phyloP scores from a whole-genome alignment of 2,329 filamentous ascomycete genomes.

The Aspergillus chevalieri region DNA sequence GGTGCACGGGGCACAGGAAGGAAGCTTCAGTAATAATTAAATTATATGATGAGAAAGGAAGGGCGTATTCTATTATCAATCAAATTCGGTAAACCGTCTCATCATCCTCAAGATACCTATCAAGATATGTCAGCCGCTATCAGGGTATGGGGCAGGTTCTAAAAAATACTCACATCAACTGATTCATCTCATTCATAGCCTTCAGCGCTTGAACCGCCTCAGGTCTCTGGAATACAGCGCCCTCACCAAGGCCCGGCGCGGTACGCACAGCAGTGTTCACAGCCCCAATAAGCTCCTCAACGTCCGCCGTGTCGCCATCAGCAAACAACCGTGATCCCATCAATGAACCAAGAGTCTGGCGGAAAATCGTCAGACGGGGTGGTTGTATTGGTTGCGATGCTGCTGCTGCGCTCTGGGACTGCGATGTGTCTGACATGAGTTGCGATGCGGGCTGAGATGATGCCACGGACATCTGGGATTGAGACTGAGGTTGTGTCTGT shows the following conservation, averaged over 20 bases:
- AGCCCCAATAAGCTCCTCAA: slow-evolving; percentile 67
- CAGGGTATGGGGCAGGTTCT: too few relatives aligned
- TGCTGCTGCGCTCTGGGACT: slow-evolving; percentile 44
- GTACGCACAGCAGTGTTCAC: slow-evolving; percentile 66
- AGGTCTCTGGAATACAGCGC: slow-evolving; percentile 56
- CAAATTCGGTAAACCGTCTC: slow-evolving; percentile 67
- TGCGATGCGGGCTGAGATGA: slow-evolving; percentile 76
- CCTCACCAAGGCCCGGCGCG: slow-evolving; percentile 41
- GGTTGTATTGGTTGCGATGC: slow-evolving; percentile 37
- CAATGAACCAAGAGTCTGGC: slow-evolving; percentile 72
- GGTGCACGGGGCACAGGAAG: too few relatives aligned
- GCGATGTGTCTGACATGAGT: slow-evolving; percentile 45
- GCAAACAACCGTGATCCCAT: slow-evolving; percentile 78
- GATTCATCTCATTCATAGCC: slow-evolving; percentile 74
- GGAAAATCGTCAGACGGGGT: slow-evolving; percentile 67
- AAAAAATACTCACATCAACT: slow-evolving; percentile 72
- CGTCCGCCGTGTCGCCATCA: slow-evolving; percentile 67
- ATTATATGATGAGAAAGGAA: not conserved
- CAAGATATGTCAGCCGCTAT: slow-evolving; percentile 21
- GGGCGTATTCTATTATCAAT: slow-evolving; percentile 8
- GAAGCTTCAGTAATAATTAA: not conserved
- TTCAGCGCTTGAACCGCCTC: slow-evolving; percentile 74
- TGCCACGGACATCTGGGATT: slow-evolving; percentile 62
- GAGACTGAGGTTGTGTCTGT: slow-evolving; percentile 34
- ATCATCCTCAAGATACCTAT: slow-evolving; percentile 45